phyloP scores from a whole-genome alignment of 768 basidiomycete species.

The Suillus spraguei region DNA sequence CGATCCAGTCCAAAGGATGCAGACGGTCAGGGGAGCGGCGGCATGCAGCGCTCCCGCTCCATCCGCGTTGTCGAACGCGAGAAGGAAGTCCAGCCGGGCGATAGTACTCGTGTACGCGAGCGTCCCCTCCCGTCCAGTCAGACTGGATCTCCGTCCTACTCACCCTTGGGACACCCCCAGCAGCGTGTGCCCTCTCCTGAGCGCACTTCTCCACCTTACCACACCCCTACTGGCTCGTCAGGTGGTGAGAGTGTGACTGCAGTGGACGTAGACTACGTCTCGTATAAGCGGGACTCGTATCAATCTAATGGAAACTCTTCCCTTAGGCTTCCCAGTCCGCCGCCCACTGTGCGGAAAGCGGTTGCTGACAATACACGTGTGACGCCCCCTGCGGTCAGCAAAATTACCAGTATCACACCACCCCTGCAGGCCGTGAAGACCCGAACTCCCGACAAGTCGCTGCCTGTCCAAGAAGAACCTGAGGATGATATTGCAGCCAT shows the following conservation, averaged over 20 bases:
- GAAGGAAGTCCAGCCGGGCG: conserved; percentile 42
- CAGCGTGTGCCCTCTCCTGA: conserved; percentile 54
- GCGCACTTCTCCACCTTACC: conserved; percentile 51
- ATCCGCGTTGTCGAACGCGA: conserved; percentile 44
- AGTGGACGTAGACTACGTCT: conserved; percentile 42
- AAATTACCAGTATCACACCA: conserved; percentile 54
- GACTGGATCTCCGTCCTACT: conserved; percentile 37
- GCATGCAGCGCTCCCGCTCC: conserved; percentile 25
- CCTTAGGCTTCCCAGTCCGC: conserved; percentile 31
- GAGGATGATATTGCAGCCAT: conserved; percentile 58
- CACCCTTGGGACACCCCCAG: conserved; percentile 45
- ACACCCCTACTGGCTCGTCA: conserved; percentile 49
- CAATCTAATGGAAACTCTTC: conserved; percentile 31
- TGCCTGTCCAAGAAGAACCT: conserved; percentile 77
- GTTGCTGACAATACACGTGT: conserved; percentile 26
- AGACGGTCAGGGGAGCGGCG: conserved; percentile 38
- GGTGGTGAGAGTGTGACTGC: conserved; percentile 45
- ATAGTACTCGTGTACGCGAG: conserved; percentile 25
- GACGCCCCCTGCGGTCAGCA: conserved; percentile 39
- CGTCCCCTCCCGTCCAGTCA: conserved; percentile 39
- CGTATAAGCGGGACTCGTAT: conserved; percentile 48
- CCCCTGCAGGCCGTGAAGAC: conserved; percentile 53
- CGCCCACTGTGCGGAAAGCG: conserved; percentile 28
- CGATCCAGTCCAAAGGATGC: conserved; percentile 57
- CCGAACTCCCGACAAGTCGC: conserved; percentile 69